Conservation (phyloP, 2,329 filamentous ascomycete genomes). For the Fusarium sp. region DNA sequence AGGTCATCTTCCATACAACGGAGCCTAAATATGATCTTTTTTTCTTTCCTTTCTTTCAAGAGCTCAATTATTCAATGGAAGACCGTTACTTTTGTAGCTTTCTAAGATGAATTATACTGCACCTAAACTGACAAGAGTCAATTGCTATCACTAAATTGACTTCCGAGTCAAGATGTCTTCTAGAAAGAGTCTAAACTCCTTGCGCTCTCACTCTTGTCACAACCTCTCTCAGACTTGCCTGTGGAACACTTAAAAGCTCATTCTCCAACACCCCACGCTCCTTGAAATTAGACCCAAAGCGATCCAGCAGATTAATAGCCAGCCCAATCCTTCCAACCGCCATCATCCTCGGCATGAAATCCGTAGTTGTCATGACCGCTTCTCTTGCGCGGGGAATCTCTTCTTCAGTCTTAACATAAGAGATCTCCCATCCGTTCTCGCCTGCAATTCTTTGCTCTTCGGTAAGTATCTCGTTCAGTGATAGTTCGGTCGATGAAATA, state of each 20-base stretch:
- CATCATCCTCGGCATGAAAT: background rate
- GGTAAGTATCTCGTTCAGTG: background rate
- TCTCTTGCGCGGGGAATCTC: background rate
- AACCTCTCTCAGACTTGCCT: rapidly evolving
- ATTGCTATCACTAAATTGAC: too few relatives aligned
- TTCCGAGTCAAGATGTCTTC: too few relatives aligned
- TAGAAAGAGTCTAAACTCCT: background rate
- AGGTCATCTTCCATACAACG: too few relatives aligned
- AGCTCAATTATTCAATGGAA: too few relatives aligned
- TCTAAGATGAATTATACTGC: too few relatives aligned
- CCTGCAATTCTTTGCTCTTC: background rate
- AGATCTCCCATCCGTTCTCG: background rate
- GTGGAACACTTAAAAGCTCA: background rate
- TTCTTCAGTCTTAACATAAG: background rate
- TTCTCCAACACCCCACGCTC: background rate
- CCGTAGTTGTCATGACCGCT: background rate
- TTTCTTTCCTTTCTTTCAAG: too few relatives aligned
- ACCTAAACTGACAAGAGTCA: too few relatives aligned
- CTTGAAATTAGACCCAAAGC: background rate
- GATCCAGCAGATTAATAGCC: background rate
- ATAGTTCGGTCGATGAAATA: background rate
- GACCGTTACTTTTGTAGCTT: too few relatives aligned
- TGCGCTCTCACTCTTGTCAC: background rate
- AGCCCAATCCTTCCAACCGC: background rate
- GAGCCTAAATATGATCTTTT: too few relatives aligned